Conservation (phyloP, 2,329 filamentous ascomycete genomes). For the Penicillium sp. region DNA sequence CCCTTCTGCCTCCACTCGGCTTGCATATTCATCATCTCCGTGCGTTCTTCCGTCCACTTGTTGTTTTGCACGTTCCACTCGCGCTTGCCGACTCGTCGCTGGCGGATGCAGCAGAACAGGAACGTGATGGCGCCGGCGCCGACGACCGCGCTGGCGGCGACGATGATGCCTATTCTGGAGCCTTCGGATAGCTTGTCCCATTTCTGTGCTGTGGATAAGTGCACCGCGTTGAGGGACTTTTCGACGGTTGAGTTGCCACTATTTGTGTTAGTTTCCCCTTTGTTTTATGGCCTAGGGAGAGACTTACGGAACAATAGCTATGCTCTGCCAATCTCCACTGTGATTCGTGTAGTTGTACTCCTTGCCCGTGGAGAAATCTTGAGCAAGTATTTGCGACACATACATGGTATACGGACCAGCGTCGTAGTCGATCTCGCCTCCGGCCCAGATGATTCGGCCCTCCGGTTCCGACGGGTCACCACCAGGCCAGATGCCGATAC, state of each 20-base stretch:
- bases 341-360: constrained; percentile 64
- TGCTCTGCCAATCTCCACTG: constrained; percentile 62
- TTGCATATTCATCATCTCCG: constrained; percentile 37
- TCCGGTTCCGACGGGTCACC: constrained; percentile 42
- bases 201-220: constrained; percentile 35
- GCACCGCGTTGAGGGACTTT: constrained; percentile 30
- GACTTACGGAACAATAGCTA: constrained; percentile 50
- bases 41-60: constrained; percentile 40
- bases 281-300: neutral
- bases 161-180: constrained; percentile 48
- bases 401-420: constrained; percentile 70
- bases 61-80: constrained; percentile 47
- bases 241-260: constrained; percentile 62
- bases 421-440: constrained; percentile 63
- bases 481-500: constrained; percentile 66
- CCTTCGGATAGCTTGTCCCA: constrained; percentile 43
- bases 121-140: constrained; percentile 32
- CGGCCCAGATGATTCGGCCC: constrained; percentile 64
- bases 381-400: constrained; percentile 58
- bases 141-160: constrained; percentile 33
- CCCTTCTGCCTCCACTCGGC: constrained; percentile 36
- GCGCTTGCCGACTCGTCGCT: constrained; percentile 48
- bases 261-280: neutral
- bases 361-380: constrained; percentile 58
- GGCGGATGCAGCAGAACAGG: constrained; percentile 47